These are phyloP conservation scores for Backusella luteola DNA, from an alignment of 192 early-diverging fungal species.

Conservation along the genomic window DNA sequence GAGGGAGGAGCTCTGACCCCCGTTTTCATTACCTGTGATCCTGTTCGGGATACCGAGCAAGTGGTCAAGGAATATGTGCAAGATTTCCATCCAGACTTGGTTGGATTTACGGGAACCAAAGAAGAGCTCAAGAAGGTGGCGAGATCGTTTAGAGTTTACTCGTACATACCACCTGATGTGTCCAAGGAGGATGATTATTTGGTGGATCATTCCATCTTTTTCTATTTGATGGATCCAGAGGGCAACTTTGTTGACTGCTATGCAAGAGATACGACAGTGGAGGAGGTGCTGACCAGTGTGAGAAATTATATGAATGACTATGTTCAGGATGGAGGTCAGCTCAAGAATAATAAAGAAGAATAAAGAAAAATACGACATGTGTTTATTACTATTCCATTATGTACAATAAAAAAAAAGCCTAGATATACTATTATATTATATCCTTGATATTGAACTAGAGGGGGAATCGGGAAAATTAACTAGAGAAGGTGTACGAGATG, in stretches of 20 bases:
- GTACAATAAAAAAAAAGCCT: background rate
- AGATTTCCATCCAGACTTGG: conserved; percentile 92
- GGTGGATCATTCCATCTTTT: conserved; percentile 98
- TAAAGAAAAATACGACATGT: background rate
- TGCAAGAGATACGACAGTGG: conserved; percentile 74
- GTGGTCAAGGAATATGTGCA: conserved; percentile 74
- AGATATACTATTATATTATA: background rate
- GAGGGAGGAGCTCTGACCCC: conserved; percentile 60
- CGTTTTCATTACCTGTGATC: conserved; percentile 97
- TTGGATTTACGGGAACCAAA: conserved; percentile 89
- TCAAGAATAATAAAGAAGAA: background rate
- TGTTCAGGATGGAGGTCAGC: conserved; percentile 39
- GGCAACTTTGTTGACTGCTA: conserved; percentile 90
- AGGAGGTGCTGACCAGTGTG: conserved; percentile 58
- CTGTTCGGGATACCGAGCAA: conserved; percentile 86
- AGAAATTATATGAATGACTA: conserved; percentile 49
- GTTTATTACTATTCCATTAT: background rate
- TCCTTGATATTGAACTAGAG: background rate
- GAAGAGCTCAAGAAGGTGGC: conserved; percentile 81
- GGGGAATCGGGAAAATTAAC: background rate
- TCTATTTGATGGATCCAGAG: conserved; percentile 92
- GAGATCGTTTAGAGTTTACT: conserved; percentile 94
- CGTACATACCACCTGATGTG: conserved; percentile 82
- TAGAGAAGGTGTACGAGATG: conserved; percentile 13
- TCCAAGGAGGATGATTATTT: conserved; percentile 87